Evolutionary conservation across 805 yeast genomes (phyloP), one percentile per base, ranked within the genome.

Genomic region (Candida maesae): DNA sequence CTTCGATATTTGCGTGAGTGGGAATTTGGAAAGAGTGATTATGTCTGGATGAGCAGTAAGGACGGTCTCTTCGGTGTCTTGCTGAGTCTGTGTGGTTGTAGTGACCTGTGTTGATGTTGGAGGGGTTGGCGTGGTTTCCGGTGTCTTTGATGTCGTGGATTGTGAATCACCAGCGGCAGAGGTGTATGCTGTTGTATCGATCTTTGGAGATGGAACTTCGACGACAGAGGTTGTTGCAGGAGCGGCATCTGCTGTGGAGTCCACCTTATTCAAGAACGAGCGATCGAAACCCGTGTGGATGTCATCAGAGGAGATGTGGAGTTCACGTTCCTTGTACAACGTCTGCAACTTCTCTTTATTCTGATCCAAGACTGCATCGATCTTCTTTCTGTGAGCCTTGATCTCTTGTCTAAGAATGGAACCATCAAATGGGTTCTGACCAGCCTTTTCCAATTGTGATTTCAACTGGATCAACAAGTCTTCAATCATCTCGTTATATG

Each of bases 401-500:
- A 78, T 58, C 20, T 45, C 49, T 3, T 38, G 46, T 59, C 73
- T 68, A 41, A 63, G 61, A 18, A 67, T 58, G 4, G 62, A 58
- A 0, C 66, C 65, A 4, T 75, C 73, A 36, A 58, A 61, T 21
- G 61, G 59, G 38, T 76, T 74, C 20, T 67, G 66, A 16, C 70
- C 73, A 30, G 64, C 75, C 46, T 70, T 72, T 37, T 61, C 62
- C 16, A 76, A 61, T 53, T 87, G 93, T 14, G 71, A 74, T 35
- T 71, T 75, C 49, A 90, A 69, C 59, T 88, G 96, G n/a, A 74
- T 74, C 52, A 91, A 75, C 53, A 95, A 71, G 60, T 88, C 95
- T 60, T 85, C 95, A 36, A 91, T 79, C 97, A 91, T 90, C 56
- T 89, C 97, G 58, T 83, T 84, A 58, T 86, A 90, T 2, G 89